Evolutionary conservation across 768 basidiomycete genomes (phyloP), one percentile per base, ranked within the genome.

Genomic region (Boletus reticuloceps): DNA sequence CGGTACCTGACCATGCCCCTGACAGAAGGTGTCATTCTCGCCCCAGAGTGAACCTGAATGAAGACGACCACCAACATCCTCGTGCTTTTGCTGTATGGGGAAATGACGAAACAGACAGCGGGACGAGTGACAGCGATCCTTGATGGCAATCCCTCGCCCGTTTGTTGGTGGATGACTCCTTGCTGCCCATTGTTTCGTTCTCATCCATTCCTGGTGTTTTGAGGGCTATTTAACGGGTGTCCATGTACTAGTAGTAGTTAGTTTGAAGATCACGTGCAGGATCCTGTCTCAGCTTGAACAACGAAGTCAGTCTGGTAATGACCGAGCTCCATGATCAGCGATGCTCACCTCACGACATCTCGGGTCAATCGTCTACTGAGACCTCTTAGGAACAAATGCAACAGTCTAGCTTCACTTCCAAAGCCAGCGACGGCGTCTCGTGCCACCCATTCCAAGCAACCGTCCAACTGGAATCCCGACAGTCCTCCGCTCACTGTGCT

Each of bases 71-170:
- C 36, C 66, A 70, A 27, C 65, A 67, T 31, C 78, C 69, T 44
- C 76, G 82, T 36, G 86, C 88, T 9, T 94, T 94, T 64, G 91
- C 92, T 19, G 89, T 90, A 12, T 91, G 85, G 83, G 92, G 91
- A 1, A 87, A 91, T 39, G 91, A 94, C 65, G 91, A 93, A 70
- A 92, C 88, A 52, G 91, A 94, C 61, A 90, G 88, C 66, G 87
- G 86, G 64, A 79, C 89, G 14, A 91, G 89, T 58, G 90, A 91
- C 63, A 85, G 79, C 49, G 85, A 87, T 54, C 65, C 64, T 29
- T 77, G 60, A 72, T 6, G 19, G 39, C 34, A 6, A 3, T 6
- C 14, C 22, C 14, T 31, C 27, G 14, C 19, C 20, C 31, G n/a
- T 32, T 17, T 43, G 34, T 32, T 29, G 43, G 31, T 10, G 39